phyloP scores from a whole-genome alignment of 352 stramenopile genomes.

The Globisporangium alternatum region DNA sequence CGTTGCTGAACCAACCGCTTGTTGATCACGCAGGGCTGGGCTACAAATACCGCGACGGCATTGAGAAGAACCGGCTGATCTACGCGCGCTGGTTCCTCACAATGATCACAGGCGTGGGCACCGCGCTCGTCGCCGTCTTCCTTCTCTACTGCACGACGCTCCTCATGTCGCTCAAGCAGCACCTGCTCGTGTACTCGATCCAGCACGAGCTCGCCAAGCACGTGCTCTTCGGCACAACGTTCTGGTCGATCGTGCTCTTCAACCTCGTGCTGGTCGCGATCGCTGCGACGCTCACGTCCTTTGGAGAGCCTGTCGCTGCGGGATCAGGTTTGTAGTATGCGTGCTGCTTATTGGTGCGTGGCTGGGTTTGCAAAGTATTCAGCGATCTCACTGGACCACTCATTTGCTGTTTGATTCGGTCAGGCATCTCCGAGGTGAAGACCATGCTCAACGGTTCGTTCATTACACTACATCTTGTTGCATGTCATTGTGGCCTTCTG shows the following conservation, averaged over 20 bases:
- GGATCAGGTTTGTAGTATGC: constrained; percentile 48
- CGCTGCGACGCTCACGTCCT: constrained; percentile 70
- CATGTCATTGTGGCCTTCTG: not conserved
- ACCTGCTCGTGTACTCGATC: constrained; percentile 64
- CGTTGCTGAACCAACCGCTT: not conserved
- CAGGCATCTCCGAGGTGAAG: constrained; percentile 92
- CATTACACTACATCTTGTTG: not conserved
- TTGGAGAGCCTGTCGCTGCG: constrained; percentile 71
- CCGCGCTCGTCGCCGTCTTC: constrained; percentile 72
- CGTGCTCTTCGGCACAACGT: constrained; percentile 71
- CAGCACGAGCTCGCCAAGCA: constrained; percentile 50
- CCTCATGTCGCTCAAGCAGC: constrained; percentile 66
- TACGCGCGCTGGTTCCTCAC: constrained; percentile 84
- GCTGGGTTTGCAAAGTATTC: not conserved
- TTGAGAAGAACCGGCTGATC: constrained; percentile 74
- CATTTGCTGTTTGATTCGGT: not conserved
- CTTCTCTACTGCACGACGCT: constrained; percentile 78
- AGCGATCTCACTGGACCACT: no score
- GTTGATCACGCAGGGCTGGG: constrained; percentile 39
- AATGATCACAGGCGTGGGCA: constrained; percentile 68
- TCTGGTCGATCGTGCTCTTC: constrained; percentile 65
- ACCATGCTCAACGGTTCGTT: constrained; percentile 86
- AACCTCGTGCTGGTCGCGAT: constrained; percentile 72
- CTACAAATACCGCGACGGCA: constrained; percentile 79
- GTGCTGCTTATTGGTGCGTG: not conserved